Base-by-base conservation (phyloP, 2,329 filamentous ascomycete species). In the Botryotinia globosa region DNA sequence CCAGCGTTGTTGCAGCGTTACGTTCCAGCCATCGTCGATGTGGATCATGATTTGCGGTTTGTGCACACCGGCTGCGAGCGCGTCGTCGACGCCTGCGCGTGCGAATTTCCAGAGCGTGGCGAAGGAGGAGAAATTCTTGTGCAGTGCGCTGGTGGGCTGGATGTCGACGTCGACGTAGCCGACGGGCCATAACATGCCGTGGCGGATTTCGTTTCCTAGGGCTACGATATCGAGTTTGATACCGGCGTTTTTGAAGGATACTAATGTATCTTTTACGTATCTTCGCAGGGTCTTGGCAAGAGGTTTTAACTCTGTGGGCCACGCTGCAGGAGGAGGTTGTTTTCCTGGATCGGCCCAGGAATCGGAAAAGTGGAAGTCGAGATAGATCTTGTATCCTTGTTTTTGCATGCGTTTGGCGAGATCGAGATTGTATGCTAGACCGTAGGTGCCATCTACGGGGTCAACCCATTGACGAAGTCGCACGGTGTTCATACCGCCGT, bases 121-220 rank as follows among this genome's bases (percentile, higher is more conserved):
- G 22, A 92, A 86, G 78, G 90, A 91, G 73, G 83, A 83, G 75
- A 86, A 87, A 71, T 85, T 86, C 29, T 78, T 74, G 8, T 82
- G 76, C 5, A 79, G 78, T 4, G 78, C 77, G 16, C 74, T 59
- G 68, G 76, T 78, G 9, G 80, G 81, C 70, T 81, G 73, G 42
- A 81, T 75, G 72, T 83, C 80, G 18, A 83, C 80, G 58, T 82
- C 83, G 5, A 87, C 86, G 22, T 84, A 82, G 9, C 91, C 91
- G 0, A 87, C 84, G 0, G 91, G 90, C 84, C 89, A 92, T 42
- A 93, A 84, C 51, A 93, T 82, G 0, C 91, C 91, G 4, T 85
- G 83, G 0, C 87, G 86, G 80, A 93, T 92, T 79, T 93, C 91
- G 77, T 93, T 94, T n/a, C 91, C 91, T 74, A 93, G 89, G 18